Percentiles rank a stretch among this genome's conserved stretches.
These are phyloP conservation scores for Trichoderma lentiforme DNA, from an alignment of 2,329 filamentous ascomycete genomes.

Conservation along the genomic window DNA sequence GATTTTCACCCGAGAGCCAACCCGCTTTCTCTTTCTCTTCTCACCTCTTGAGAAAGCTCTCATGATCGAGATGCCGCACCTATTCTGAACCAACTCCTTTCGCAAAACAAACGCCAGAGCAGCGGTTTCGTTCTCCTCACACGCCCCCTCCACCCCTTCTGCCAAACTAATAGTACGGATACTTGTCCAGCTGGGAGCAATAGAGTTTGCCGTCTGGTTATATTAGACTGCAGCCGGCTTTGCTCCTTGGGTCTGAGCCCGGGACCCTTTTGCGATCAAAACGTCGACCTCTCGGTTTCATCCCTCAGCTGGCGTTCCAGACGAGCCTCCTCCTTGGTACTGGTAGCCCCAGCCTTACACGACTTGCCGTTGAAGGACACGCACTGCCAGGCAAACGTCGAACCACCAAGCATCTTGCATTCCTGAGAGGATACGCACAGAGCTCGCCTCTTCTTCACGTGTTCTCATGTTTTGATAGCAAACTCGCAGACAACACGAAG, in stretches of 20 bases:
- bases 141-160: background rate
- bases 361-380: background rate
- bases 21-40: background rate
- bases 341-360: background rate
- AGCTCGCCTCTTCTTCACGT: background rate
- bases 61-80: conserved; percentile 6
- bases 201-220: background rate
- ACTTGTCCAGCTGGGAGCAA: background rate
- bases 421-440: background rate
- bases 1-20: background rate
- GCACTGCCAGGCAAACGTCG: background rate
- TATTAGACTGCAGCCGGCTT: conserved; percentile 15
- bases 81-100: conserved; percentile 11
- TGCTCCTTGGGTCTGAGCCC: conserved; percentile 15
- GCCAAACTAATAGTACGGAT: background rate
- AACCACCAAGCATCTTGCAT: background rate
- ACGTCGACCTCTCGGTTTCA: conserved; percentile 19
- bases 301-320: background rate
- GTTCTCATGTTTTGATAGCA: background rate
- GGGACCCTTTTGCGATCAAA: conserved; percentile 31
- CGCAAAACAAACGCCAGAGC: background rate
- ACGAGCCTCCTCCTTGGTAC: background rate
- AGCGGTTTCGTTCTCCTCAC: background rate
- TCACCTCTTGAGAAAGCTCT: background rate
- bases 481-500: background rate